Evolutionary conservation across 352 stramenopile genomes (phyloP).

Genomic region (Phytophthora tentaculata): DNA sequence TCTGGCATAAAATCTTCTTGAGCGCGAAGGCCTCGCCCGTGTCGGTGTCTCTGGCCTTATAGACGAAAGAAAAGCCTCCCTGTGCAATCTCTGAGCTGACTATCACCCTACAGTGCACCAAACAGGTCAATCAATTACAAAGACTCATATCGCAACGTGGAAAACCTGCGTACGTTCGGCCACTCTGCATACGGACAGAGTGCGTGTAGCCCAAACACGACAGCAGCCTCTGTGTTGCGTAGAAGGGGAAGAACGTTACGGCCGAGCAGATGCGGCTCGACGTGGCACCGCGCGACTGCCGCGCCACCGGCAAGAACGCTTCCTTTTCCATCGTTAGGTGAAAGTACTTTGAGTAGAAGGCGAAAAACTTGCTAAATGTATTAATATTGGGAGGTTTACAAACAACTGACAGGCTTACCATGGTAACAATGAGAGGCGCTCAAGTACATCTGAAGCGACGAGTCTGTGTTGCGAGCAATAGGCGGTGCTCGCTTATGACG

Average conservation of each 20-base stretch:
- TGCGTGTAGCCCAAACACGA: conserved; percentile 78
- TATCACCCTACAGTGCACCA: conserved; percentile 44
- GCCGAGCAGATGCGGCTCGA: conserved; percentile 53
- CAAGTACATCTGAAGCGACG: no score
- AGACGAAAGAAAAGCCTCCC: conserved; percentile 90
- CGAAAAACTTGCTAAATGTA: no score
- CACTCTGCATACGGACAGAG: conserved; percentile 73
- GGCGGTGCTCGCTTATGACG: conserved; percentile 20
- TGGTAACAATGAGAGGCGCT: no score
- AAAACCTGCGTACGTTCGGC: conserved; percentile 58
- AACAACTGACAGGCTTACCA: no score
- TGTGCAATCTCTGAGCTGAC: conserved; percentile 79
- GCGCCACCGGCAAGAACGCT: conserved; percentile 38
- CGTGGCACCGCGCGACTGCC: conserved; percentile 20
- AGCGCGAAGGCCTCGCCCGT: conserved; percentile 86
- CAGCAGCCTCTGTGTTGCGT: conserved; percentile 64
- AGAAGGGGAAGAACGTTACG: conserved; percentile 68
- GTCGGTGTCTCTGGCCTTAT: conserved; percentile 67
- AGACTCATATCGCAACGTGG: background rate
- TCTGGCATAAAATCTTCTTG: conserved; percentile 91
- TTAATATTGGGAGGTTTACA: no score
- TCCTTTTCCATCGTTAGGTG: conserved; percentile 42
- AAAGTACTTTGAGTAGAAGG: no score
- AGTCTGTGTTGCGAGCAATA: background rate
- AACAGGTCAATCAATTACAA: conserved; percentile 9